Base-by-base conservation (phyloP, 371 early-diverging fungal genomes). In the Zychaea mexicana region DNA sequence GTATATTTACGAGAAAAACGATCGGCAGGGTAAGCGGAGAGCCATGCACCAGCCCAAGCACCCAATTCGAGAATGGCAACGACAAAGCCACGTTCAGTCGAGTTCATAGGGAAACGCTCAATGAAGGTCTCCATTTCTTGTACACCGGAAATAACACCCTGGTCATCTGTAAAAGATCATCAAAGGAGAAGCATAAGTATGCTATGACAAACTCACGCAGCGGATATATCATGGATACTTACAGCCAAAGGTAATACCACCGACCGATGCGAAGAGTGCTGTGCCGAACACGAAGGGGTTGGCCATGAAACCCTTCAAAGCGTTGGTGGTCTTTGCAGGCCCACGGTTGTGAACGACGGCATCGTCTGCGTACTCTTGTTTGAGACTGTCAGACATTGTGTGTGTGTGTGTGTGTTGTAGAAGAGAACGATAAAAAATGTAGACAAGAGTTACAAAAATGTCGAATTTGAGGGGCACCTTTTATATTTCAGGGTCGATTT, bases 1-100 rank as follows among this genome's bases (percentile, higher is more conserved):
- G 92, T 83, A 24, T 77, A 69, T 65, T 90, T 90, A 27, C 94
- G 87, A 24, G 89, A 85, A 54, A 90, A 69, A 28, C 58, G 65
- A 68, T 93, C 92, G 26, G 89, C 88, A 15, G 84, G 72, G 55
- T 74, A 81, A 19, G 85, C 87, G 17, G 83, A 72, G 13, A 72
- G 61, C 67, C 81, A 73, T 6, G 86, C 73, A 3, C 88, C 88
- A 24, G 77, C 69, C 68, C 86, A 88, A 49, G 82, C 82, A 39
- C 88, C 89, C 1, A 86, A 63, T 21, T 85, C 83, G 3, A 91
- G 68, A 61, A 86, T 74, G 3, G 91, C 81, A n/a, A 86, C 88
- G 45, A 88, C 68, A 39, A 77, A 73, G 31, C 80, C 80, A 13
- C 66, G 67, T 55, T 76, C 69, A 2, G 69, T 68, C 3, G 71